Percentiles rank a stretch among this genome's conserved stretches.
These are phyloP conservation scores for Fraxinus ornus DNA, from an alignment of 305 asterid genomes.

Conservation along the genomic window DNA sequence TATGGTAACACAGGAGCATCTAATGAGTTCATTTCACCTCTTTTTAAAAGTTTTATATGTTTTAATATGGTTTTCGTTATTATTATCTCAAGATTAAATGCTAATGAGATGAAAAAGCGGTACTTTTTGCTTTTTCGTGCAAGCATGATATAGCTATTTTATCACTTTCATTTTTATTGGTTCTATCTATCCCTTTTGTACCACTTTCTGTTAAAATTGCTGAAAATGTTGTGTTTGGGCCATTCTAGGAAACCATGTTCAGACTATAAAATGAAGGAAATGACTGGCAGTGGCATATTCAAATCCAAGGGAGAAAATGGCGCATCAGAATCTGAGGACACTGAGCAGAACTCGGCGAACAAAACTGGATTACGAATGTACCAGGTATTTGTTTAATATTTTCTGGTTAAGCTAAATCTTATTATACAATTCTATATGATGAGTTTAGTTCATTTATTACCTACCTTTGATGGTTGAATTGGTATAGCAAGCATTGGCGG, in stretches of 20 bases:
- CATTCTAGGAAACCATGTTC: slow-evolving; percentile 89
- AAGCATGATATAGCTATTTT: not conserved
- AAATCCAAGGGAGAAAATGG: slow-evolving; percentile 64
- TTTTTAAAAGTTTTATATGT: not conserved
- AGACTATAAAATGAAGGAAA: slow-evolving; percentile 87
- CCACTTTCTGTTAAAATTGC: not conserved
- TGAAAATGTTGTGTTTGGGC: slow-evolving; percentile 17
- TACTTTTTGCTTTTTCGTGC: not conserved
- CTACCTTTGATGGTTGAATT: slow-evolving; percentile 5
- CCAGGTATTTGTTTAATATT: slow-evolving; percentile 36
- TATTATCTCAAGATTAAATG: not conserved
- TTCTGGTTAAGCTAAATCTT: not conserved
- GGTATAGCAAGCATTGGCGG: slow-evolving; percentile 68
- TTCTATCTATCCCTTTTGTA: not conserved
- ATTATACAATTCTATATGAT: not conserved
- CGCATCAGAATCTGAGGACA: slow-evolving; percentile 56
- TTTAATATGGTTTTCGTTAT: not conserved
- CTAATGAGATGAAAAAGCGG: not conserved
- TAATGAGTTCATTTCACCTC: not conserved
- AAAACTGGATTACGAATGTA: slow-evolving; percentile 87
- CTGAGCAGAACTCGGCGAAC: slow-evolving; percentile 44
- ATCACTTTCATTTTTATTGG: not conserved
- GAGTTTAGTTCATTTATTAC: not conserved
- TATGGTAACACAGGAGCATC: not conserved
- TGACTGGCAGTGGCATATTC: slow-evolving; percentile 94